A percentile compares a stretch with the other conserved stretches of the same genome.
Evolutionary conservation across 2,329 filamentous ascomycete species (phyloP).

Genomic region (Claviceps paspali): DNA sequence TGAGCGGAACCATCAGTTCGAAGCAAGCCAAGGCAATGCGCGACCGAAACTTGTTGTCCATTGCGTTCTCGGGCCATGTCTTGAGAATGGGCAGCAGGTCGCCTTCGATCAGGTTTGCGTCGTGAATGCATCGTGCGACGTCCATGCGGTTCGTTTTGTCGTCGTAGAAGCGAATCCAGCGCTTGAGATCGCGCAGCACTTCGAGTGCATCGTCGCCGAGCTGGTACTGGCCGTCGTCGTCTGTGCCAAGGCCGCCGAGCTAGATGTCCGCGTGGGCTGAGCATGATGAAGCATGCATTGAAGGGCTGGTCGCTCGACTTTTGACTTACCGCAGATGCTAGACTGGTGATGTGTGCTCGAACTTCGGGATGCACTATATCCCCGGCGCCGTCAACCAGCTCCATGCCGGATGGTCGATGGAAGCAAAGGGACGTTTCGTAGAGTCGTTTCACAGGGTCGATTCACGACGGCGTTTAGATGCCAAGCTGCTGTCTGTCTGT

Average conservation of each 20-base stretch:
- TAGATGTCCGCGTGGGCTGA: no score
- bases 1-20: slow-evolving; percentile 81
- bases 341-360: slow-evolving; percentile 80
- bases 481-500: no score
- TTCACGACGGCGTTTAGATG: no score
- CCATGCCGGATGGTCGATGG: slow-evolving; percentile 30
- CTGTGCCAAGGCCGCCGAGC: slow-evolving; percentile 71
- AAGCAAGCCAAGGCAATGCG: slow-evolving; percentile 73
- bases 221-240: slow-evolving; percentile 69
- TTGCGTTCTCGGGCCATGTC: slow-evolving; percentile 58
- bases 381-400: slow-evolving; percentile 31
- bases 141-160: slow-evolving; percentile 89
- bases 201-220: slow-evolving; percentile 88
- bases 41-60: slow-evolving; percentile 59
- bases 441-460: no score
- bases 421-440: no score
- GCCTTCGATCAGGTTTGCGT: slow-evolving; percentile 80
- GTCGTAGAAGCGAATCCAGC: slow-evolving; percentile 91
- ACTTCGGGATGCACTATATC: slow-evolving; percentile 80
- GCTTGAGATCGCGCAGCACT: slow-evolving; percentile 81
- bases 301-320: slow-evolving; percentile 6
- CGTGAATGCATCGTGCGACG: slow-evolving; percentile 80
- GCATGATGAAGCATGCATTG: no score
- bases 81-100: slow-evolving; percentile 84
- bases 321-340: slow-evolving; percentile 71